Conservation (phyloP, 1,284 basidiomycete genomes). For the Macrocybe sp. region DNA sequence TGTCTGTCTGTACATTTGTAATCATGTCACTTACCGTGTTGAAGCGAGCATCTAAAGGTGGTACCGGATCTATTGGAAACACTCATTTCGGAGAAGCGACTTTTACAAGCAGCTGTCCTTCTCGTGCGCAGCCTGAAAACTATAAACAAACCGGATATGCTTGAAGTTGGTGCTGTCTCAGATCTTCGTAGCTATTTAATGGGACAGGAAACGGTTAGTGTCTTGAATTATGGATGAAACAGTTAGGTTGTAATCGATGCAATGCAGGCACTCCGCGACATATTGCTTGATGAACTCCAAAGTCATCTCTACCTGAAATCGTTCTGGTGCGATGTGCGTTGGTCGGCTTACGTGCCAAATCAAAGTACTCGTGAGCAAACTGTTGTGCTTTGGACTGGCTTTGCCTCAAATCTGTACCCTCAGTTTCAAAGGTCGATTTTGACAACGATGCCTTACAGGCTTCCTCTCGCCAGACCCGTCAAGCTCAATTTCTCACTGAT, state of each 20-base stretch:
- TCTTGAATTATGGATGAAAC: not conserved
- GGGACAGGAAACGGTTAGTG: conserved; percentile 76
- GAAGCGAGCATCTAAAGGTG: conserved; percentile 84
- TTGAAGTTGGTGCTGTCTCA: conserved; percentile 89
- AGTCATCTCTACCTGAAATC: conserved; percentile 97
- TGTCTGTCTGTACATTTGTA: not conserved
- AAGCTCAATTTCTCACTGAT: conserved; percentile 65
- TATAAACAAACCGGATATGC: conserved; percentile 89
- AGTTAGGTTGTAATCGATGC: conserved; percentile 14
- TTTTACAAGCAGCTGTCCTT: conserved; percentile 86
- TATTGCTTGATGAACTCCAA: conserved; percentile 93
- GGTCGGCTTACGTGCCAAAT: conserved; percentile 80
- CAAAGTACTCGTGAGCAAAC: conserved; percentile 66
- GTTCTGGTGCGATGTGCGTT: conserved; percentile 93
- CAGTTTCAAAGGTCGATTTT: conserved; percentile 57
- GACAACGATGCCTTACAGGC: conserved; percentile 34
- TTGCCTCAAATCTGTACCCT: conserved; percentile 6
- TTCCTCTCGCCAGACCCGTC: conserved; percentile 34
- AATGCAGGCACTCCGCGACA: conserved; percentile 79
- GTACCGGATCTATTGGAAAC: conserved; percentile 92
- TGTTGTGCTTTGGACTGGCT: not conserved
- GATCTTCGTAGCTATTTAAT: conserved; percentile 87
- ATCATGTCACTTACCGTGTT: conserved; percentile 7
- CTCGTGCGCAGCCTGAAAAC: conserved; percentile 87
- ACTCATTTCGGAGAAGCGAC: conserved; percentile 93